phyloP scores from a whole-genome alignment of 768 basidiomycete genomes.

The Trametes maxima region DNA sequence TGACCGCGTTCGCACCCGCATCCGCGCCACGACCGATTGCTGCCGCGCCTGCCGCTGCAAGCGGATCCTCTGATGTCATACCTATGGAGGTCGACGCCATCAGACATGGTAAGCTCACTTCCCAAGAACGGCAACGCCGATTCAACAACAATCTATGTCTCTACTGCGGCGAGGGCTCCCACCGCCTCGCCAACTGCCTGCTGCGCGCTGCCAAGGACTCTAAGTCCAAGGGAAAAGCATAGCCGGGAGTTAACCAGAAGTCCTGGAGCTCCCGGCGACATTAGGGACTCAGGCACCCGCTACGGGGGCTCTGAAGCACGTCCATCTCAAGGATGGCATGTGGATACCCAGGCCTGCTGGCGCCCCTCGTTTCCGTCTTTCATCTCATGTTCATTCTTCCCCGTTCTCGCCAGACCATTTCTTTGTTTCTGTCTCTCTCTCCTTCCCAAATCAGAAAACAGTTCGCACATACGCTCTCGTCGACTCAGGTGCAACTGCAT shows the following conservation, averaged over 20 bases:
- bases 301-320: slow-evolving; percentile 1
- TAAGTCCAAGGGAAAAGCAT: slow-evolving; percentile 28
- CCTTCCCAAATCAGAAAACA: slow-evolving; percentile 35
- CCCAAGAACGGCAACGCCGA: slow-evolving; percentile 31
- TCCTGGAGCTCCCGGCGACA: slow-evolving; percentile 27
- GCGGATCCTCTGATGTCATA: neutral
- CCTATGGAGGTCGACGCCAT: slow-evolving; percentile 24
- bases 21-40: too few relatives aligned
- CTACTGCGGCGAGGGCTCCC: slow-evolving; percentile 38
- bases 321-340: slow-evolving; percentile 2
- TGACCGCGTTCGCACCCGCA: too few relatives aligned
- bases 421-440: slow-evolving; percentile 28
- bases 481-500: slow-evolving; percentile 41
- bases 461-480: slow-evolving; percentile 41
- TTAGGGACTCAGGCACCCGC: slow-evolving; percentile 14
- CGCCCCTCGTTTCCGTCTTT: slow-evolving; percentile 4
- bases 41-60: too few relatives aligned
- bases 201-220: slow-evolving; percentile 10
- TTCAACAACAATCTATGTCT: slow-evolving; percentile 34
- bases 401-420: slow-evolving; percentile 26
- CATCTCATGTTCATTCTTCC: slow-evolving; percentile 6
- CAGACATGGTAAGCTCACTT: slow-evolving; percentile 32
- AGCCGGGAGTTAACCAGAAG: slow-evolving; percentile 22
- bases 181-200: slow-evolving; percentile 33
- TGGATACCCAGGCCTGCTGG: slow-evolving; percentile 7